phyloP scores from a whole-genome alignment of 257 asterid species.

The Solanum medicagineum region DNA sequence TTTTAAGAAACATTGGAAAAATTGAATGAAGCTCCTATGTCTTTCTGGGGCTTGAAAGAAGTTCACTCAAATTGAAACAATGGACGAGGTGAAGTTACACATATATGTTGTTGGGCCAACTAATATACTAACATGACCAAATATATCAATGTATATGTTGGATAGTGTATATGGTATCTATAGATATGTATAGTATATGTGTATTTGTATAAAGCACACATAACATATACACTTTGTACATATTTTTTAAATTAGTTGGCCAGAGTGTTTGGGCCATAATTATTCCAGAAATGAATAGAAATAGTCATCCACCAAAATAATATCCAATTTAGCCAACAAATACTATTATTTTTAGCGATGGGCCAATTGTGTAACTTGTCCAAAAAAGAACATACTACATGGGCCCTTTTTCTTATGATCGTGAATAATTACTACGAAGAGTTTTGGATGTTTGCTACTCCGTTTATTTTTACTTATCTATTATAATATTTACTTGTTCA shows the following conservation, averaged over 20 bases:
- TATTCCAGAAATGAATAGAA: not conserved
- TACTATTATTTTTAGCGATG: too few relatives aligned
- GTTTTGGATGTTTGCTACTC: too few relatives aligned
- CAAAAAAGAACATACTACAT: not conserved
- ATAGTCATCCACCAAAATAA: not conserved
- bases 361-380: not conserved
- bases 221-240: too few relatives aligned
- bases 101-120: not conserved
- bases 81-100: not conserved
- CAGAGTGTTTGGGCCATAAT: not conserved
- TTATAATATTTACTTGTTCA: too few relatives aligned
- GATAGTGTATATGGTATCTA: not conserved
- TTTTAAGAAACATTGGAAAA: not conserved
- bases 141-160: not conserved
- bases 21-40: not conserved
- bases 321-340: not conserved
- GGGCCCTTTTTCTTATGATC: not conserved
- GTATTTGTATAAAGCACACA: too few relatives aligned
- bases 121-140: not conserved
- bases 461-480: too few relatives aligned
- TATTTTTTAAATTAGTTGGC: not conserved
- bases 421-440: not conserved
- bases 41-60: not conserved
- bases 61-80: not conserved
- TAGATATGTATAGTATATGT: not conserved